phyloP scores from a whole-genome alignment of 1,139 yeast species.

The Hemisphaericaspora lyxosophila region DNA sequence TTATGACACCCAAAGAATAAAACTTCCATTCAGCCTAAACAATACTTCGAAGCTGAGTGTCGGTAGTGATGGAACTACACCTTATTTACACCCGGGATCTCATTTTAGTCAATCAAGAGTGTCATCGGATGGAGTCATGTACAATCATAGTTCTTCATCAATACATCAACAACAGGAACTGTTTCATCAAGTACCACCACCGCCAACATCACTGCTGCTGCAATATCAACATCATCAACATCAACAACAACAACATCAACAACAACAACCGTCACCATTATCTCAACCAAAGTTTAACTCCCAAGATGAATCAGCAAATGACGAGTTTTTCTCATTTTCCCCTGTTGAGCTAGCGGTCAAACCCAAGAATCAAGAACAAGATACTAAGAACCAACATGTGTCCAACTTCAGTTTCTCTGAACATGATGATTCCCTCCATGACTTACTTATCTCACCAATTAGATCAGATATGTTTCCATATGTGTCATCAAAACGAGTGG shows the following conservation, averaged over 20 bases:
- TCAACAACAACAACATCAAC: not conserved
- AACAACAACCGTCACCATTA: not conserved
- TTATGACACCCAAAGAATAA: constrained; percentile 31
- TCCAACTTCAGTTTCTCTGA: constrained; percentile 11
- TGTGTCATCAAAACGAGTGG: constrained; percentile 1
- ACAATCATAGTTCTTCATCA: constrained; percentile 5
- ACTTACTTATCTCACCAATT: constrained; percentile 23
- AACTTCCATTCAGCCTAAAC: constrained; percentile 13
- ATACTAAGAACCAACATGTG: not conserved
- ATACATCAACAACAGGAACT: not conserved
- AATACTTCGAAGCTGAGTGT: constrained; percentile 8
- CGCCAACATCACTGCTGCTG: not conserved
- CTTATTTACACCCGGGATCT: not conserved
- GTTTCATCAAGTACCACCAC: not conserved
- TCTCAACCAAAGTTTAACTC: not conserved
- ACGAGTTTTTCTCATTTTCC: constrained; percentile 3
- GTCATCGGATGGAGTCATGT: constrained; percentile 20
- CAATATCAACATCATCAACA: not conserved
- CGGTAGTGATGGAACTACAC: constrained; percentile 4
- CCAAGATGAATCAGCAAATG: not conserved
- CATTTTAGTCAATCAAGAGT: constrained; percentile 12
- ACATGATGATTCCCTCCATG: constrained; percentile 27
- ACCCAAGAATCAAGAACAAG: not conserved
- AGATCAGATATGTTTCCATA: constrained; percentile 11
- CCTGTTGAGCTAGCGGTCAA: constrained; percentile 2